These are phyloP conservation scores for Elongisporangium prolatum DNA, from an alignment of 352 stramenopile species.

Conservation along the genomic window DNA sequence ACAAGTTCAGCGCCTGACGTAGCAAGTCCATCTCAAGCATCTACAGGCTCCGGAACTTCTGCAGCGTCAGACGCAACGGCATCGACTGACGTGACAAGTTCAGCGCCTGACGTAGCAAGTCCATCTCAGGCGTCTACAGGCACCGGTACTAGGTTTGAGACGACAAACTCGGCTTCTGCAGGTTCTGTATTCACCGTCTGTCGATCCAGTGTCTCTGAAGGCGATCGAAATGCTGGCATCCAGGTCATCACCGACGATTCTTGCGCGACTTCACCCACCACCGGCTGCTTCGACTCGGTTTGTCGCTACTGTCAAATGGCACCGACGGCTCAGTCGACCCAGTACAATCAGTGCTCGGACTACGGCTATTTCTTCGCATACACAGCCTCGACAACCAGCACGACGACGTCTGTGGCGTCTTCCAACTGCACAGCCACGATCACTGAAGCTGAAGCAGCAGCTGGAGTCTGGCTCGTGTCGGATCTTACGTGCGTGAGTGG, in stretches of 20 bases:
- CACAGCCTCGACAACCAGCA: background rate
- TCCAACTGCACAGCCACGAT: background rate
- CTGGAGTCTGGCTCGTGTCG: background rate
- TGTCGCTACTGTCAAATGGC: slow-evolving; percentile 23
- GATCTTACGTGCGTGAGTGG: slow-evolving; percentile 16
- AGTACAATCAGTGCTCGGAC: slow-evolving; percentile 10
- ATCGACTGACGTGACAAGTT: no score
- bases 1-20: no score
- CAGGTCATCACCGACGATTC: slow-evolving; percentile 20
- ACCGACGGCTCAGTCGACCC: slow-evolving; percentile 4
- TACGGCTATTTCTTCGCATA: background rate
- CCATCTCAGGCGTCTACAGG: no score
- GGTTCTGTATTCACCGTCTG: background rate
- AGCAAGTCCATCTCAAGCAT: no score
- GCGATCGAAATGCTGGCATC: slow-evolving; percentile 24
- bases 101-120: no score
- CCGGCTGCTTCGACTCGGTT: slow-evolving; percentile 26
- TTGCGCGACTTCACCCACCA: slow-evolving; percentile 8
- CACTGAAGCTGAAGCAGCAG: background rate
- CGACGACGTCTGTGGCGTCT: background rate
- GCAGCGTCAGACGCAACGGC: no score
- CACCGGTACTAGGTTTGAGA: no score
- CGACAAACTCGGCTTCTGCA: background rate
- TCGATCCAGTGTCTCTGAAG: slow-evolving; percentile 13
- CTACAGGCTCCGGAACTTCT: no score